Percentiles rank a stretch among this genome's conserved stretches.
Conservation (phyloP, 345 rosid species). For the Capsella bursapastoris region DNA sequence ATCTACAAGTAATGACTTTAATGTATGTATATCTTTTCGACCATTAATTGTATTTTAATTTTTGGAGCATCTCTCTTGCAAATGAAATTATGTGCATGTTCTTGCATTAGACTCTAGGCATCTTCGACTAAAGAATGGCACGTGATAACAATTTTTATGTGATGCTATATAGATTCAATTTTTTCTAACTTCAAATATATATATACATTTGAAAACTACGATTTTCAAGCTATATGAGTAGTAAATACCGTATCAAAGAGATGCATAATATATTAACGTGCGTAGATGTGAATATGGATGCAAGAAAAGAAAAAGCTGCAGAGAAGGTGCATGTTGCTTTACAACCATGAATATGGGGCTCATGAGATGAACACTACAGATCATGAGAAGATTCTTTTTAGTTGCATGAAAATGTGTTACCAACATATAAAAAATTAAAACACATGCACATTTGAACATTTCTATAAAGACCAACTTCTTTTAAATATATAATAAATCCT, state of each 20-base stretch:
- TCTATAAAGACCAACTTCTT: slow-evolving; percentile 36
- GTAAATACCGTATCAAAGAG: neutral
- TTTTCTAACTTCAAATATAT: neutral
- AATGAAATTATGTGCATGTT: slow-evolving; percentile 28
- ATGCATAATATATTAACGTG: too few species aligned
- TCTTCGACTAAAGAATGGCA: slow-evolving; percentile 37
- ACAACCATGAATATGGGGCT: slow-evolving; percentile 39
- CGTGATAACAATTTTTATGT: slow-evolving; percentile 29
- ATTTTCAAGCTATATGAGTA: slow-evolving; percentile 10
- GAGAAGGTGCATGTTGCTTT: slow-evolving; percentile 32
- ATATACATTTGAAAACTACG: neutral
- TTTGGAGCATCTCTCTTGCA: slow-evolving; percentile 26
- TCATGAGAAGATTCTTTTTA: slow-evolving; percentile 31
- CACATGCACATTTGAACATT: slow-evolving; percentile 43
- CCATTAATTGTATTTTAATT: slow-evolving; percentile 2
- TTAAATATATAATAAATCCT: neutral
- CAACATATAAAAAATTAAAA: neutral
- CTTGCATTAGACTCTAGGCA: slow-evolving; percentile 37
- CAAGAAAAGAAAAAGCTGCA: slow-evolving; percentile 41
- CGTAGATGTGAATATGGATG: slow-evolving; percentile 23
- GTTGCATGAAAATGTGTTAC: slow-evolving; percentile 40
- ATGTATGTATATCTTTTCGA: slow-evolving; percentile 3
- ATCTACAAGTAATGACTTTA: neutral
- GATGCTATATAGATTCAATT: slow-evolving; percentile 3
- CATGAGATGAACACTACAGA: slow-evolving; percentile 32